Conservation (phyloP, 768 basidiomycete species). For the Suillus discolor region DNA sequence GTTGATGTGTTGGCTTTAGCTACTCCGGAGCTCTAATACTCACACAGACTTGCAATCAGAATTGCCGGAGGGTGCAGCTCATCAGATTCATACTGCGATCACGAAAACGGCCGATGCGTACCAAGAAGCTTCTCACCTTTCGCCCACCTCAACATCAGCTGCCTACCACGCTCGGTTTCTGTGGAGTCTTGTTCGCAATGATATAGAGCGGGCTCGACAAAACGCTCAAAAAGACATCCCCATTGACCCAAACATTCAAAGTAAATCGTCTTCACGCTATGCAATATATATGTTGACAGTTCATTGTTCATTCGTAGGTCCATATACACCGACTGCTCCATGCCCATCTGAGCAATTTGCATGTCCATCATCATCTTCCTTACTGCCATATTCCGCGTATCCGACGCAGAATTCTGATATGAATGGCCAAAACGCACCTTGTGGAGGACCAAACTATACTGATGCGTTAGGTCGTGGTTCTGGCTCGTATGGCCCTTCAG, state of each 20-base stretch:
- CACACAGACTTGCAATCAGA: conserved; percentile 58
- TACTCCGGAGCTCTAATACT: conserved; percentile 66
- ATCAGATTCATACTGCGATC: conserved; percentile 68
- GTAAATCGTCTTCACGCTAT: conserved; percentile 32
- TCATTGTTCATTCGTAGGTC: conserved; percentile 15
- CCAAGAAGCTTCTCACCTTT: conserved; percentile 65
- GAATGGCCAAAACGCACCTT: not conserved
- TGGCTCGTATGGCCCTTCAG: not conserved
- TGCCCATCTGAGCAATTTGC: conserved; percentile 23
- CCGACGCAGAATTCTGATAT: not conserved
- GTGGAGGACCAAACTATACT: not conserved
- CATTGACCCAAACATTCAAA: conserved; percentile 59
- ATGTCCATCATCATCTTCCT: conserved; percentile 16
- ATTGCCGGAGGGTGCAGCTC: conserved; percentile 59
- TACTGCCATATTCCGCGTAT: conserved; percentile 19
- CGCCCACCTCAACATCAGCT: conserved; percentile 64
- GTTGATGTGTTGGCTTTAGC: conserved; percentile 40
- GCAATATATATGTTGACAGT: conserved; percentile 15
- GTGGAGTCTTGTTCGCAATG: conserved; percentile 64
- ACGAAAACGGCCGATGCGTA: conserved; percentile 77
- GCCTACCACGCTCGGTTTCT: conserved; percentile 82
- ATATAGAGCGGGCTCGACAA: conserved; percentile 57
- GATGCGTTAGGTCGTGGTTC: not conserved
- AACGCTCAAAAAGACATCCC: conserved; percentile 42
- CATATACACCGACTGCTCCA: conserved; percentile 25